Base-by-base conservation (phyloP, 129 eudicot species). In the Smallanthus sonchifolius region DNA sequence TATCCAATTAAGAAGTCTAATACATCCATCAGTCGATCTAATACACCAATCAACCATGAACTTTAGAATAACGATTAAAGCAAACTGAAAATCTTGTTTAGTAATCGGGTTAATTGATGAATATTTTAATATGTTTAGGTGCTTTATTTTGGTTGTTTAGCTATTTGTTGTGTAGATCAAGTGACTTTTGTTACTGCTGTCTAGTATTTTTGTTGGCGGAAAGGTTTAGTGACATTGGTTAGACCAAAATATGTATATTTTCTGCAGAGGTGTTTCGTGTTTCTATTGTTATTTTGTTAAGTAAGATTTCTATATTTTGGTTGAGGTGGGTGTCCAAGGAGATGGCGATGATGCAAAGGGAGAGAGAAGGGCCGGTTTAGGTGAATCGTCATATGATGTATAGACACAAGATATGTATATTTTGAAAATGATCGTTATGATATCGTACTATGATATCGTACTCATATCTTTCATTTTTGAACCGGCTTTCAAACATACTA, bases 1-100 rank as follows among this genome's bases (percentile, higher is more conserved):
- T 84, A 84, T 60, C 84, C 87, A n/a, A 5, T 71, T 67, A 84
- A 84, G 82, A 70, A 62, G 56, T 57, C 87, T 19, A 44, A 15
- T 44, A 71, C 34, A 7, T 54, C 79, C 47, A 57, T 65, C 36
- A 80, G 39, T 74, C 56, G 30, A 24, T 24, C 30, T 24, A 24
- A 24, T 24, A 24, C 30, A 24, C 30, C 30, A 24, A 24, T 24
- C 30, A 24, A 24, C 30, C 75, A 66, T 61, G 87, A 83, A 67
- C 87, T 83, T 64, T 83, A 67, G 70, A 24, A 0, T 67, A 17
- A 43, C 28, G 11, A 14, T 5, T 6, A 14, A 24, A 57, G 3
- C 7, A 4, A 70, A 51, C 10, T 7, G 34, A 55, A 48, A 48
- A 34, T 49, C 35, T 30, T 6, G 74, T 34, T 70, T 70, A 52